These are phyloP conservation scores for Flagelloscypha sp. DNA, from an alignment of 768 basidiomycete genomes.

Conservation along the genomic window DNA sequence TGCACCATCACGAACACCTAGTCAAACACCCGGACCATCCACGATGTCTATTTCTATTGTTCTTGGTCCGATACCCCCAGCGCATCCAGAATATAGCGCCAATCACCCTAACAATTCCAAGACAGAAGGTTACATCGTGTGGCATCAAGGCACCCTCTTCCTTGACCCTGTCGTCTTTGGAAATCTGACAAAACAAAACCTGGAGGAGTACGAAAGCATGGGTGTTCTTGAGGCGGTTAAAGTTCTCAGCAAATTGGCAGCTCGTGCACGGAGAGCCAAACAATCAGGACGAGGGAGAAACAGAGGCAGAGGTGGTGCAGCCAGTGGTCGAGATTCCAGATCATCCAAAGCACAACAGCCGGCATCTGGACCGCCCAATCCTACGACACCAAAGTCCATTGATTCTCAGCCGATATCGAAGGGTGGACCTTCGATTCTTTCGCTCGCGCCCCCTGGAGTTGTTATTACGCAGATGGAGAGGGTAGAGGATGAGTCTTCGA, in stretches of 20 bases:
- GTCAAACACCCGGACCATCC: no score
- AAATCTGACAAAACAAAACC: slow-evolving; percentile 61
- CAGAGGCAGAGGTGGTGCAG: slow-evolving; percentile 22
- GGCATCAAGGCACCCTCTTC: slow-evolving; percentile 78
- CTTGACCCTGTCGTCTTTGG: slow-evolving; percentile 83
- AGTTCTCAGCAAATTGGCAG: no score
- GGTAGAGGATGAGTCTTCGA: no score
- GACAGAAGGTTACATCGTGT: slow-evolving; percentile 58
- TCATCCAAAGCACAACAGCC: no score
- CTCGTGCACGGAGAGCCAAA: no score
- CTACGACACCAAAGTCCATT: no score
- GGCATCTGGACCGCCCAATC: neutral
- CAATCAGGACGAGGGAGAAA: no score
- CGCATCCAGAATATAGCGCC: slow-evolving; percentile 46
- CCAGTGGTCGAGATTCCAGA: slow-evolving; percentile 20
- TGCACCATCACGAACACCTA: slow-evolving; percentile 12
- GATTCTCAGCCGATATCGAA: no score
- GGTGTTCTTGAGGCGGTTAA: slow-evolving; percentile 77
- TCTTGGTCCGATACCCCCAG: slow-evolving; percentile 61
- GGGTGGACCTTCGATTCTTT: no score
- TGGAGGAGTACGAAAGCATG: slow-evolving; percentile 69
- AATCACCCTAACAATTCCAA: slow-evolving; percentile 39
- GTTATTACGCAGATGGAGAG: no score
- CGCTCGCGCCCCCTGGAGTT: no score
- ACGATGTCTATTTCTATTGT: slow-evolving; percentile 68